Evolutionary conservation across 2,329 filamentous ascomycete genomes (phyloP), one percentile per base, ranked within the genome.

Genomic region (Fusarium solani-melongenae): DNA sequence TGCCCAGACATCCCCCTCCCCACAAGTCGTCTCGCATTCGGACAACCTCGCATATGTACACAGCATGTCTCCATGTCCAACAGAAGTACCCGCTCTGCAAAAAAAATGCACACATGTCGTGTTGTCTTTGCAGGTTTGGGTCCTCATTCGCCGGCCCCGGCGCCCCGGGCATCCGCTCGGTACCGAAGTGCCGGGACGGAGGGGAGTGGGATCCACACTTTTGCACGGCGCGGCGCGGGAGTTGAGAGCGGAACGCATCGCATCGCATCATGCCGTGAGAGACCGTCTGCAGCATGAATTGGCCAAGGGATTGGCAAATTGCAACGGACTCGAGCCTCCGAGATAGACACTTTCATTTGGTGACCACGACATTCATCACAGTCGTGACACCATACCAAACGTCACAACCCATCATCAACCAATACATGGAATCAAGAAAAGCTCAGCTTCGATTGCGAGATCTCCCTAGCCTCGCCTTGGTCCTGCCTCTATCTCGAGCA

Each of bases 401-500:
- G 9, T 31, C 46, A 51, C 5, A 31, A 31, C 5, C 6, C 9
- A n/a, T 51, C 46, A 51, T 17, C 46, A 31, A 8, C 3, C 27
- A 27, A 39, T 12, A 49, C n/a, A n/a, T 61, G 24, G 22, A 20
- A 24, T 31, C 34, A 39, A 44, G 46, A 70, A 51, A 68, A 65
- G 34, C 33, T 55, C 63, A 59, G 62, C 56, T 64, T 68, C 41
- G 51, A 49, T 75, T 59, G 60, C 39, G 57, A 66, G 68, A 63
- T 65, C 49, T 38, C 62, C 55, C 64, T 69, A 51, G 57, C 64
- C 68, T 72, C 69, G 70, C 56, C 71, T 63, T 64, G 20, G 15
- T 31, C 41, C 62, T 57, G 56, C 71, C 71, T 69, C 70, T 76
- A 77, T 76, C 64, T 70, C 73, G 61, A 77, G 67, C 53, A 73